Evolutionary conservation across 345 rosid species (phyloP).

Genomic region (Stellera chamaejasme): DNA sequence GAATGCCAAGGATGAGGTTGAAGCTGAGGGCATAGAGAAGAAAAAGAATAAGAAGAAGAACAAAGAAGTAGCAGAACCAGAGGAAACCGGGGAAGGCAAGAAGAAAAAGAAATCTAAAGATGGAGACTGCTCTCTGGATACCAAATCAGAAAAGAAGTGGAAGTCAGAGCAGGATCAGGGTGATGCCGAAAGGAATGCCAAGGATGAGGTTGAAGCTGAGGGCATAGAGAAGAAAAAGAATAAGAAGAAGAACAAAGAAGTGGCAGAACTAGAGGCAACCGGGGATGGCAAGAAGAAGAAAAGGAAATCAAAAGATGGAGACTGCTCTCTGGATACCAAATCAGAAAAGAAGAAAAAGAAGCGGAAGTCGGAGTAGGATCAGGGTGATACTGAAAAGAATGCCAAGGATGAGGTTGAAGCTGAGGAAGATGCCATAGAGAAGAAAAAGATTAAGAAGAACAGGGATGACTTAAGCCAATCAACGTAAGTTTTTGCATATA

Average conservation of each 20-base stretch:
- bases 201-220: too few relatives aligned
- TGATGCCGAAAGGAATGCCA: too few relatives aligned
- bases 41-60: slow-evolving; percentile 36
- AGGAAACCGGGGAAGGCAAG: slow-evolving; percentile 31
- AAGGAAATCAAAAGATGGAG: not conserved
- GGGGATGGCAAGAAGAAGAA: too few relatives aligned
- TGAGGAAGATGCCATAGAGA: slow-evolving; percentile 19
- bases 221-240: too few relatives aligned
- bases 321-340: slow-evolving; percentile 20
- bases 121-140: too few relatives aligned
- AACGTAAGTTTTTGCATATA: too few relatives aligned
- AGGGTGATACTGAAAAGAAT: slow-evolving; percentile 8
- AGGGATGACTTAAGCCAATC: too few relatives aligned
- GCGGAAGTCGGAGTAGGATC: slow-evolving; percentile 27
- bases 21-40: slow-evolving; percentile 23
- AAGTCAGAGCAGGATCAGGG: too few relatives aligned
- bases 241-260: too few relatives aligned
- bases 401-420: slow-evolving; percentile 15
- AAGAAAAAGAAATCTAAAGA: slow-evolving; percentile 27
- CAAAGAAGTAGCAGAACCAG: slow-evolving; percentile 22
- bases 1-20: slow-evolving; percentile 16
- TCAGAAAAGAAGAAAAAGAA: slow-evolving; percentile 50
- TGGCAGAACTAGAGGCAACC: too few relatives aligned
- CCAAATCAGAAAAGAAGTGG: too few relatives aligned
- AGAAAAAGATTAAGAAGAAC: slow-evolving; percentile 22